Evolutionary conservation across 257 asterid species (phyloP).

Genomic region (Lycium ferocissimum): DNA sequence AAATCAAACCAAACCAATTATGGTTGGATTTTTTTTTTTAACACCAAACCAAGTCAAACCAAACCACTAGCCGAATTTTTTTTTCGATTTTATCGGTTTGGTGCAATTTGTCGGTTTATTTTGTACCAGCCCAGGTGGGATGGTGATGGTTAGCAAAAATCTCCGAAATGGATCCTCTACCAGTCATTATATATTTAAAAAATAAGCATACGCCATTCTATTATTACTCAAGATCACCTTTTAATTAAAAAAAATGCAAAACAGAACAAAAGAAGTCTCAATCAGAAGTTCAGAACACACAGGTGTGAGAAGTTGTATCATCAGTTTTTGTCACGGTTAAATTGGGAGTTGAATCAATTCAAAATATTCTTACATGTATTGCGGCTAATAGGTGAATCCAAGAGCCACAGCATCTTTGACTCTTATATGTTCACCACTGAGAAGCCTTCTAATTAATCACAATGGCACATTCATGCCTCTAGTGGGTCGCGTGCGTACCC

Average conservation of each 20-base stretch:
- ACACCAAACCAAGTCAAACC: too few relatives aligned
- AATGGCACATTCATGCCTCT: neutral
- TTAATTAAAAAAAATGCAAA: neutral
- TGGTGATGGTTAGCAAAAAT: slow-evolving; percentile 32
- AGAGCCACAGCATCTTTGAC: slow-evolving; percentile 17
- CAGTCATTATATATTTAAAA: slow-evolving; percentile 20
- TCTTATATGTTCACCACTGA: neutral
- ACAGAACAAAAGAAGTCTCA: neutral
- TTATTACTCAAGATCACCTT: neutral
- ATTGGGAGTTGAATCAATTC: neutral
- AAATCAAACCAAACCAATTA: too few relatives aligned
- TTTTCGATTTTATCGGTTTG: too few relatives aligned
- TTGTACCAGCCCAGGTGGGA: too few relatives aligned
- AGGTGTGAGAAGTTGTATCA: neutral
- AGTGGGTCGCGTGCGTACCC: neutral
- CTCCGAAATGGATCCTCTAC: neutral
- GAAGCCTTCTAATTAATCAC: neutral
- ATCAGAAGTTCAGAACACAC: neutral
- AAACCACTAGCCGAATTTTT: too few relatives aligned
- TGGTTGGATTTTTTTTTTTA: too few relatives aligned
- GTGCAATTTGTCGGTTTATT: too few relatives aligned
- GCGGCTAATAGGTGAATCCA: slow-evolving; percentile 6
- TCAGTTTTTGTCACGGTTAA: neutral
- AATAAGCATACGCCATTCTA: neutral
- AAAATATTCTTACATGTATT: neutral